Evolutionary conservation across 176 grass and related monocot genomes (phyloP), one percentile per base, ranked within the genome.

Genomic region (Phoenix roebelenii): DNA sequence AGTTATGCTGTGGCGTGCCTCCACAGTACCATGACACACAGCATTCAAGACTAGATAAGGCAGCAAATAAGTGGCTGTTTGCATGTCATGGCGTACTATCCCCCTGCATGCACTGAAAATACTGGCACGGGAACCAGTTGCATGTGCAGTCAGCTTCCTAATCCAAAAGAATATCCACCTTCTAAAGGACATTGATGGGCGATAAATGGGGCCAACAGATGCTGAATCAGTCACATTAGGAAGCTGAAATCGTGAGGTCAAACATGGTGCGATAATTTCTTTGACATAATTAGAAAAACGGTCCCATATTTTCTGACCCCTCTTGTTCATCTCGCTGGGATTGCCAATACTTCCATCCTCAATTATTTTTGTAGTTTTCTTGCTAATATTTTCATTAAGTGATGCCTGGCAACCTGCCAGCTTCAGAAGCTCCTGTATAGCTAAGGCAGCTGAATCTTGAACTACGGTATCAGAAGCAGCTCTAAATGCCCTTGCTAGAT

Each of bases 381-480:
- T 64, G 67, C 60, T n/a, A 57, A 52, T 61, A 65, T 69, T 29
- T 51, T 78, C 81, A 68, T 66, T 72, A 55, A 79, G 25, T 73
- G 83, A 89, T 55, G 85, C 84, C 66, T 95, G 76, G 64, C 90
- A 95, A 55, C 90, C 90, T 58, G 80, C 78, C 54, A 90, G 48
- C 75, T 90, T 90, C 54, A 96, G 69, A 74, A 90, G 83, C 72
- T 96, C 91, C 68, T 96, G 91, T 82, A 96, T 96, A 64, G 91
- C 91, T 54, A 96, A 90, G 65, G 91, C 91, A 69, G 91, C 91
- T 68, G 91, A 85, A 79, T 96, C 91, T 63, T 96, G 86, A 64
- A 90, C 83, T 28, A 77, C 76, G 39, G 91, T 96, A 63, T 85
- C 86, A 75, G 83, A 81, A 80, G 91, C 86, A 71, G 83, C 86